Evolutionary conservation across 1,284 basidiomycete species (phyloP).

Genomic region (Leccinum angustisporum): DNA sequence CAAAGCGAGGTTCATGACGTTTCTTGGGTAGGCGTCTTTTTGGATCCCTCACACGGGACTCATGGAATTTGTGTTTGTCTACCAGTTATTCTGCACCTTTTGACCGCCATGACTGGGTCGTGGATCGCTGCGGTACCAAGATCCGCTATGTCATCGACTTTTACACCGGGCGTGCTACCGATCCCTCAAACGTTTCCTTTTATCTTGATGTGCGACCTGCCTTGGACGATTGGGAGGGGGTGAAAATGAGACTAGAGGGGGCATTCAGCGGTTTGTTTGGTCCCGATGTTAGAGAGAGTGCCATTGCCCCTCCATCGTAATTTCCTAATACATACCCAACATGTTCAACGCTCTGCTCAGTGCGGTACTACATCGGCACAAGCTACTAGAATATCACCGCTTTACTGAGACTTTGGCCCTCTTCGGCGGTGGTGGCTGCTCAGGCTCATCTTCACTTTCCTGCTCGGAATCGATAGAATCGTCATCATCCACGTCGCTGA

Average conservation of each 20-base stretch:
- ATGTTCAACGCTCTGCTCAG: neutral
- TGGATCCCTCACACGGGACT: neutral
- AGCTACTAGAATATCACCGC: slow-evolving; percentile 29
- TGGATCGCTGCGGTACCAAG: slow-evolving; percentile 87
- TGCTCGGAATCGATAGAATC: slow-evolving; percentile 43
- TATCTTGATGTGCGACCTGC: slow-evolving; percentile 95
- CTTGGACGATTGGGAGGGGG: slow-evolving; percentile 86
- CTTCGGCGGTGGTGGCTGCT: slow-evolving; percentile 39
- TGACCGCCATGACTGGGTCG: slow-evolving; percentile 96
- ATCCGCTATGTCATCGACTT: slow-evolving; percentile 98
- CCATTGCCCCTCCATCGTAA: slow-evolving; percentile 22
- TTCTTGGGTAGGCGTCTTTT: slow-evolving; percentile 74
- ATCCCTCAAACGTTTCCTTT: slow-evolving; percentile 62
- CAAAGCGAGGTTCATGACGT: slow-evolving; percentile 78
- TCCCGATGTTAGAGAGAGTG: slow-evolving; percentile 15
- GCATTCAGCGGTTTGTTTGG: slow-evolving; percentile 48
- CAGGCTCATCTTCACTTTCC: slow-evolving; percentile 39
- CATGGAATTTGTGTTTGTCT: slow-evolving; percentile 2
- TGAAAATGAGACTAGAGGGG: slow-evolving; percentile 69
- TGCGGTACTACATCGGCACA: slow-evolving; percentile 9
- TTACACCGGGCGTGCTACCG: slow-evolving; percentile 80
- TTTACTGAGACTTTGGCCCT: slow-evolving; percentile 38
- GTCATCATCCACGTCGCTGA: slow-evolving; percentile 57
- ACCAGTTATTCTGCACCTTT: slow-evolving; percentile 89
- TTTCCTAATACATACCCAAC: slow-evolving; percentile 13